These are phyloP conservation scores for Leishmania tropica DNA, from an alignment of 208 protist genomes.

Conservation along the genomic window DNA sequence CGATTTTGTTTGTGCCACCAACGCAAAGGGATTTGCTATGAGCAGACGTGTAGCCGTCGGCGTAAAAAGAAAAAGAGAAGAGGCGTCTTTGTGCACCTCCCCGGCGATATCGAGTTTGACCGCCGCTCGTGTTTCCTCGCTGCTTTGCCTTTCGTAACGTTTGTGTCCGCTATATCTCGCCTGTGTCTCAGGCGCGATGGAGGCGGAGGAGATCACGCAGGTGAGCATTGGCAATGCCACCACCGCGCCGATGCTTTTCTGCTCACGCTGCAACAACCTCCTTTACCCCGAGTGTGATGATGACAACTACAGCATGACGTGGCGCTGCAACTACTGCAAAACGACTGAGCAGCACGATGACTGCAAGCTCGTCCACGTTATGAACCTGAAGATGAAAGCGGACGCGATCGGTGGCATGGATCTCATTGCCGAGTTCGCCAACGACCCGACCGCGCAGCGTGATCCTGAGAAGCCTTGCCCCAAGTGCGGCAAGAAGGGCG, in stretches of 20 bases:
- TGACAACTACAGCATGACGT: slow-evolving; percentile 60
- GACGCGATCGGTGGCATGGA: slow-evolving; percentile 75
- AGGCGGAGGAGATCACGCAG: slow-evolving; percentile 11
- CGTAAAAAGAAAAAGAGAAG: neutral
- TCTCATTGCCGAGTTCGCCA: slow-evolving; percentile 87
- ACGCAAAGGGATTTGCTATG: neutral
- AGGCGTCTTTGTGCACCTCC: neutral
- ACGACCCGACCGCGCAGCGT: slow-evolving; percentile 87
- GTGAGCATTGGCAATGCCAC: slow-evolving; percentile 43
- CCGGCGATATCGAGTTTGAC: neutral
- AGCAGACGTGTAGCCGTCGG: neutral
- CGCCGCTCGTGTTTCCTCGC: neutral
- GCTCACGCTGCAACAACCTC: slow-evolving; percentile 83
- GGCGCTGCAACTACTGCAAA: slow-evolving; percentile 89
- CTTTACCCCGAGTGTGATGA: slow-evolving; percentile 84
- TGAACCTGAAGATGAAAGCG: slow-evolving; percentile 88
- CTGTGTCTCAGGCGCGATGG: slow-evolving; percentile 14
- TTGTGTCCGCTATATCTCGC: neutral
- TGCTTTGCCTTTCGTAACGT: slow-evolving; percentile 14
- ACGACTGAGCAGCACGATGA: slow-evolving; percentile 79
- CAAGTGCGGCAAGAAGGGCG: slow-evolving; percentile 65
- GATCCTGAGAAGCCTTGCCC: slow-evolving; percentile 80
- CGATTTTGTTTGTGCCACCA: neutral
- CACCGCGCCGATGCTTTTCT: slow-evolving; percentile 90
- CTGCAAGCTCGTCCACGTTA: slow-evolving; percentile 85